Conservation (phyloP, 495 filamentous ascomycete species). For the Podospora pseudoanserina region DNA sequence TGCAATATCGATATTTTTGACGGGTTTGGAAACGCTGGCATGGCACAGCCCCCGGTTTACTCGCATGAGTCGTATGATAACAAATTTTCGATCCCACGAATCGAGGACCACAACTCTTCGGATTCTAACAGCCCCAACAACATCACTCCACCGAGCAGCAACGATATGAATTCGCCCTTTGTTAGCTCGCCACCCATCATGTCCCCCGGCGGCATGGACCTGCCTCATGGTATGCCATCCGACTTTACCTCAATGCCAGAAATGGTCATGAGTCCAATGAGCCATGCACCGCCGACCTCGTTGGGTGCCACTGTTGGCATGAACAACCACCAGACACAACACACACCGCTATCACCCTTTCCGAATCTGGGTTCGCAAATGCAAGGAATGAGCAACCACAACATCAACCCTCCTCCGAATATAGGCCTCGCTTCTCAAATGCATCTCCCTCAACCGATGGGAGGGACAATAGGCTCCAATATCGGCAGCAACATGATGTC, state of each 20-base stretch:
- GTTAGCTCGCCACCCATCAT: constrained; percentile 43
- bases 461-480: constrained; percentile 28
- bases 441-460: constrained; percentile 35
- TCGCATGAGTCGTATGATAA: constrained; percentile 33
- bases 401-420: constrained; percentile 29
- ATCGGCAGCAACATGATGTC: constrained; percentile 35
- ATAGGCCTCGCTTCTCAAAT: constrained; percentile 27
- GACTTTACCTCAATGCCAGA: constrained; percentile 46
- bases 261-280: constrained; percentile 47
- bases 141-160: constrained; percentile 26
- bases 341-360: constrained; percentile 32
- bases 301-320: constrained; percentile 32
- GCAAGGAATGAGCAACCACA: constrained; percentile 35
- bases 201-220: constrained; percentile 40
- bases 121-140: constrained; percentile 38
- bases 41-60: constrained; percentile 41
- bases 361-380: constrained; percentile 33
- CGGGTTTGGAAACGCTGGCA: constrained; percentile 52
- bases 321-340: constrained; percentile 36
- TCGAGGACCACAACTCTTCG: constrained; percentile 40
- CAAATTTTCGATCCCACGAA: constrained; percentile 36
- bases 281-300: constrained; percentile 32
- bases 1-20: constrained; percentile 55
- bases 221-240: constrained; percentile 28
- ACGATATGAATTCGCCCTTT: constrained; percentile 47